Evolutionary conservation across 2,329 filamentous ascomycete species (phyloP).

Genomic region (Pyrenophora seminiperda): DNA sequence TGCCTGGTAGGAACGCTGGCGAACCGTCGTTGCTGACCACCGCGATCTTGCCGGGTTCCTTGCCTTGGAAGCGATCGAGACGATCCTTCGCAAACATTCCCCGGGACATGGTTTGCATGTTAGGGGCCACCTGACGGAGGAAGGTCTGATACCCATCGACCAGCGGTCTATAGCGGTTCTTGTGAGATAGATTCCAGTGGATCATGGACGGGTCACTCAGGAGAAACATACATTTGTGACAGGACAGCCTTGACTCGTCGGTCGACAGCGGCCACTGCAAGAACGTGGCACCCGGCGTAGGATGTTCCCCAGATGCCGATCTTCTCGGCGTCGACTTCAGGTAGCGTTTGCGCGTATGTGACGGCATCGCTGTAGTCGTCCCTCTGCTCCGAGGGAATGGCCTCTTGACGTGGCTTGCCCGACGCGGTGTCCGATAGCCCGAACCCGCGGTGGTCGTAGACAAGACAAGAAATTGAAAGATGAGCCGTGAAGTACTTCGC

Average conservation of each 20-base stretch:
- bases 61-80: too few species aligned
- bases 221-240: too few species aligned
- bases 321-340: constrained; percentile 1
- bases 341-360: not conserved
- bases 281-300: constrained; percentile 1
- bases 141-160: too few species aligned
- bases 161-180: too few species aligned
- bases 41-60: too few species aligned
- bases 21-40: too few species aligned
- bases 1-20: too few species aligned
- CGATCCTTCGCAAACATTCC: too few species aligned
- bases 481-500: not conserved
- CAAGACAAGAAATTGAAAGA: constrained; percentile 3
- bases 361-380: constrained; percentile 5
- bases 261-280: constrained; percentile 5
- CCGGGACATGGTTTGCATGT: too few species aligned
- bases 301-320: constrained; percentile 7
- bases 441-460: constrained; percentile 5
- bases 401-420: constrained; percentile 1
- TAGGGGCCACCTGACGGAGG: too few species aligned
- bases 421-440: constrained; percentile 1
- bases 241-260: constrained; percentile 9
- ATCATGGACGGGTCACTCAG: too few species aligned
- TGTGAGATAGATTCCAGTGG: too few species aligned
- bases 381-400: not conserved